These are phyloP conservation scores for Puccinia triticina DNA, from an alignment of 1,284 basidiomycete species.

Conservation along the genomic window DNA sequence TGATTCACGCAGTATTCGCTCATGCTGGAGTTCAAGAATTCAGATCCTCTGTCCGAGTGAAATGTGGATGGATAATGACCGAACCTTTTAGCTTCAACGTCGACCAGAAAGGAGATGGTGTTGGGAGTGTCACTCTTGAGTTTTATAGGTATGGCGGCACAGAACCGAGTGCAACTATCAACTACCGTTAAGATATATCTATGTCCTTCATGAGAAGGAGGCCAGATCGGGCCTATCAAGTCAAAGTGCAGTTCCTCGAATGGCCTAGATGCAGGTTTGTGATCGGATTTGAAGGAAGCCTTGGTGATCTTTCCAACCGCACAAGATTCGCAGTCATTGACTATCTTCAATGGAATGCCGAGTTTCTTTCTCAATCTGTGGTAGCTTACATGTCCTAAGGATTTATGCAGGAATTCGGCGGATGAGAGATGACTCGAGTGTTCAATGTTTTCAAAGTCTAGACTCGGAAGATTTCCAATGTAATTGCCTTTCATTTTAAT, in stretches of 20 bases:
- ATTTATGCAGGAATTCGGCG: neutral
- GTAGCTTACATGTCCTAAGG: slow-evolving; percentile 8
- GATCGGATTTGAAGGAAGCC: neutral
- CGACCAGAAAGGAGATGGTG: no score
- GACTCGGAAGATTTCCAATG: neutral
- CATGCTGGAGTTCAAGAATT: neutral
- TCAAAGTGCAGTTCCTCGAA: slow-evolving; percentile 18
- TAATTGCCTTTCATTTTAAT: neutral
- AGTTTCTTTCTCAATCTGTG: neutral
- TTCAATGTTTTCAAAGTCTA: neutral
- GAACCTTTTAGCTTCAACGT: neutral
- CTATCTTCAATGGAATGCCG: no score
- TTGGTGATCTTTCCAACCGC: slow-evolving; percentile 7
- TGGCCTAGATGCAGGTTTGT: neutral
- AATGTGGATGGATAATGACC: neutral
- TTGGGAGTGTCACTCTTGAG: no score
- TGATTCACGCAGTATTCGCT: neutral
- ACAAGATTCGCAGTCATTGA: no score
- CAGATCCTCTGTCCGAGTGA: slow-evolving; percentile 22
- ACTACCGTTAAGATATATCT: no score
- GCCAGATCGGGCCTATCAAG: neutral
- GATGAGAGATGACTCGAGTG: neutral
- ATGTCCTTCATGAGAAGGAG: no score
- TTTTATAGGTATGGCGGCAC: no score
- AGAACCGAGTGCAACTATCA: no score